Evolutionary conservation across 371 early-diverging fungal species (phyloP).

Genomic region (Synchytrium microbalum): DNA sequence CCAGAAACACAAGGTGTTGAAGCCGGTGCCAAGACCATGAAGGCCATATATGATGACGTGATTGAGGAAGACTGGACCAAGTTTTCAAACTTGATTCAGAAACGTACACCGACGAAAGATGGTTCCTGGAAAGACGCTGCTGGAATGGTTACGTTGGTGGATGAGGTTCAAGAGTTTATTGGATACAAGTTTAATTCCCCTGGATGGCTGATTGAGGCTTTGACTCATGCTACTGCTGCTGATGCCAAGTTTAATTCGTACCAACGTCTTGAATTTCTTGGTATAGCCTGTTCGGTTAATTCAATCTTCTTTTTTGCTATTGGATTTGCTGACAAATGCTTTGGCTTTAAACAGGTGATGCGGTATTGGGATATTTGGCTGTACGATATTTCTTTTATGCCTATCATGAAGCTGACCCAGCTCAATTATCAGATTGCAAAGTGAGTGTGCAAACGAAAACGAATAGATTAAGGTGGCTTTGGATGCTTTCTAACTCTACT

Average conservation of each 20-base stretch:
- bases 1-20: no score
- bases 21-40: slow-evolving; percentile 50
- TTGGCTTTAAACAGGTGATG: slow-evolving; percentile 56
- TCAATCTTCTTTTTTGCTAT: not conserved
- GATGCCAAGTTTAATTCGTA: slow-evolving; percentile 52
- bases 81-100: slow-evolving; percentile 10
- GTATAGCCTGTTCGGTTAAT: no score
- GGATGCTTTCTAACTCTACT: slow-evolving; percentile 38
- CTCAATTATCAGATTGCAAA: slow-evolving; percentile 64
- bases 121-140: not conserved
- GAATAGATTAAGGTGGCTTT: slow-evolving; percentile 68
- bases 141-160: slow-evolving; percentile 4
- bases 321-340: not conserved
- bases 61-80: slow-evolving; percentile 21
- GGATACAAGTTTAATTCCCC: slow-evolving; percentile 67
- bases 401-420: slow-evolving; percentile 56
- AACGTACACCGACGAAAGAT: not conserved
- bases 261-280: slow-evolving; percentile 89
- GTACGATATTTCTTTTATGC: slow-evolving; percentile 48
- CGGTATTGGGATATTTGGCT: slow-evolving; percentile 75
- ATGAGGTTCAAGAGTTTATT: slow-evolving; percentile 27
- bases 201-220: slow-evolving; percentile 61
- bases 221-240: slow-evolving; percentile 75
- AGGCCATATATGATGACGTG: slow-evolving; percentile 15
- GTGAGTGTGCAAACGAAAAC: slow-evolving; percentile 83